Evolutionary conservation across 179 eudicot species (phyloP), one percentile per base, ranked within the genome.

Genomic region (Pouteria campechiana): DNA sequence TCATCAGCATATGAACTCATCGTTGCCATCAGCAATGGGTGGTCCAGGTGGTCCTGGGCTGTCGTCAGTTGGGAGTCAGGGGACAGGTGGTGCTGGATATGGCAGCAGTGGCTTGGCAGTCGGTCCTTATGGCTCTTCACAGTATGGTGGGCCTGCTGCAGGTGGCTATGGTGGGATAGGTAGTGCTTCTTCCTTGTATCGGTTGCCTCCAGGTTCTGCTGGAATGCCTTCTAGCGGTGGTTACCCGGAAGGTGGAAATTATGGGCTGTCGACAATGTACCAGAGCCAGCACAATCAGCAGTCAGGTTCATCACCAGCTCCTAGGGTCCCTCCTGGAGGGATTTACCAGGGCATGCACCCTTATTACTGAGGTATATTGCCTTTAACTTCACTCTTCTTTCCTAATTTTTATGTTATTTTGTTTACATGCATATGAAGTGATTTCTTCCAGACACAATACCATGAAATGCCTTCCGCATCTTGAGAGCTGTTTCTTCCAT

Each of bases 311-410:
- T 34, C 73, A 1, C 50, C 50, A 22, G 80, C 74, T 30, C 70
- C 81, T 14, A 63, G 79, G 25, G 61, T 46, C 46, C 85, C 82
- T 14, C 63, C 66, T 27, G 64, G 70, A 28, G 70, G 73, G 44
- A 73, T 69, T 75, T 75, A 75, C 33, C 87, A 62, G 54, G 74
- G 78, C 19, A 56, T 62, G 57, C 86, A 73, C 2, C 85, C 82
- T 17, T 75, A 75, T 47, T 74, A 63, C 40, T 75, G 59, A 74
- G 85, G 85, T 77, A 60, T 22, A 52, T 25, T 1, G 13, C 10
- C 52, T 20, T 19, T 12, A 25, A 37, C 19, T 6, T 23, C 1
- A 3, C 34, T 25, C 12, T 17, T 16, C 25, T 7, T 20, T 14
- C 32, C 10, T 6, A 6, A 24, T 12, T 25, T 5, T 6, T 7